Conservation (phyloP, 1,284 basidiomycete species). For the Fomitopsis betulina region DNA sequence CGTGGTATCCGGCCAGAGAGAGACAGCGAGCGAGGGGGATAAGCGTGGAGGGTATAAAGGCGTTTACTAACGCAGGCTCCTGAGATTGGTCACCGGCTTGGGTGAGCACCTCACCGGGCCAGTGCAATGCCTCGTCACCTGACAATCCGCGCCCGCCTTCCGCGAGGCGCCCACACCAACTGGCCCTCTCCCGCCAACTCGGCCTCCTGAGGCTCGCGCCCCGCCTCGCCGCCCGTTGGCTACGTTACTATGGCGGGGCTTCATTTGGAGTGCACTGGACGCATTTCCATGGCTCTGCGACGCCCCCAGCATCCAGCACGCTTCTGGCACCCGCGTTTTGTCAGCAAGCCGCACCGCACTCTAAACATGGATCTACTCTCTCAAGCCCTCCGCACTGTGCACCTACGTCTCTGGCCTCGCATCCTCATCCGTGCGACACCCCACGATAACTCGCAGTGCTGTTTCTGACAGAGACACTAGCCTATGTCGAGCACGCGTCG, state of each 20-base stretch:
- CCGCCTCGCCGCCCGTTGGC: background rate
- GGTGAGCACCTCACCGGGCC: conserved; percentile 1
- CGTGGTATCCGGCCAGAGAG: background rate
- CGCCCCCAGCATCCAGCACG: background rate
- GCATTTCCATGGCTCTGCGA: background rate
- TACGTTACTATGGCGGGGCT: background rate
- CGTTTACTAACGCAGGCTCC: background rate
- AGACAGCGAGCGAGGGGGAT: background rate
- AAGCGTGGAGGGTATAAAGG: conserved; percentile 2
- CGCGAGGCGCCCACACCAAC: background rate
- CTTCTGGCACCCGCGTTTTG: background rate
- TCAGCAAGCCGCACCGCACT: background rate
- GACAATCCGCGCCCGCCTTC: background rate
- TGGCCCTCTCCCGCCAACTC: background rate
- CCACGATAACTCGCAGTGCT: background rate
- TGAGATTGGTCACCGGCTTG: conserved; percentile 3
- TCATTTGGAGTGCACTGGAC: background rate
- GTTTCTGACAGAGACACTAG: too few relatives aligned
- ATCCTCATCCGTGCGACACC: background rate
- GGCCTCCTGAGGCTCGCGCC: background rate
- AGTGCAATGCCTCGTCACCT: background rate
- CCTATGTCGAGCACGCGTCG: background rate
- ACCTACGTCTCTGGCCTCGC: background rate
- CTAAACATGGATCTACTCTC: background rate
- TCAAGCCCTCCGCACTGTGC: background rate